A percentile compares a stretch with the other conserved stretches of the same genome.
These are phyloP conservation scores for Daldinia loculata DNA, from an alignment of 495 filamentous ascomycete species.

Conservation along the genomic window DNA sequence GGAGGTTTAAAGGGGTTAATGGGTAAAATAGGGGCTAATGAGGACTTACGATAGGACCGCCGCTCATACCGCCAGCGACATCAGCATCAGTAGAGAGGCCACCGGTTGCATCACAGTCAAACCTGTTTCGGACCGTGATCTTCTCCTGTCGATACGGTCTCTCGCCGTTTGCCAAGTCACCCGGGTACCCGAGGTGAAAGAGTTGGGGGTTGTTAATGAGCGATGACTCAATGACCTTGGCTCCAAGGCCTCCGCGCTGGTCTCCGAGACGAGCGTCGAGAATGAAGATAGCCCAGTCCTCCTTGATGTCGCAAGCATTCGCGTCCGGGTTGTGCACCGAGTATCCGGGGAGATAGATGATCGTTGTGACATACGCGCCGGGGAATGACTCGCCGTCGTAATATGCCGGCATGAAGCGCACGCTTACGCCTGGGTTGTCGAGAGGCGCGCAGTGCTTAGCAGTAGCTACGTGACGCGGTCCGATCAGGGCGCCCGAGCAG, in stretches of 20 bases:
- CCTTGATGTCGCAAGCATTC: conserved; percentile 26
- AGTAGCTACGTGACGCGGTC: conserved; percentile 19
- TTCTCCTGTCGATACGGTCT: not conserved
- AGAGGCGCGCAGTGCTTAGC: conserved; percentile 25
- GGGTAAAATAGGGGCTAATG: not conserved
- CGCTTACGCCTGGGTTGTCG: conserved; percentile 10
- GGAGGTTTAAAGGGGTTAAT: not conserved
- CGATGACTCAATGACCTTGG: conserved; percentile 19
- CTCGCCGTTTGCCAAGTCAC: not conserved
- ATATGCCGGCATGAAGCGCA: conserved; percentile 21
- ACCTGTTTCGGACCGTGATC: not conserved
- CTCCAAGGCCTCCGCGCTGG: conserved; percentile 10
- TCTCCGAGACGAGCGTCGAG: conserved; percentile 18
- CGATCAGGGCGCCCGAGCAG: conserved; percentile 24
- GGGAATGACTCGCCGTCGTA: conserved; percentile 19
- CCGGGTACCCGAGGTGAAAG: not conserved
- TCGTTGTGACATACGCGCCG: conserved; percentile 13
- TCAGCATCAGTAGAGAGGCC: not conserved
- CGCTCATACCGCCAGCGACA: not conserved
- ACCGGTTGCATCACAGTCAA: not conserved
- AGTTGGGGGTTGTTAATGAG: not conserved
- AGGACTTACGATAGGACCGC: not conserved
- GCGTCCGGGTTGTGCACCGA: conserved; percentile 16
- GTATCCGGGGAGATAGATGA: conserved; percentile 12
- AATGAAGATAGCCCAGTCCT: conserved; percentile 31